Evolutionary conservation across 2,329 filamentous ascomycete genomes (phyloP).

Genomic region (Chaetomiaceae sp.): DNA sequence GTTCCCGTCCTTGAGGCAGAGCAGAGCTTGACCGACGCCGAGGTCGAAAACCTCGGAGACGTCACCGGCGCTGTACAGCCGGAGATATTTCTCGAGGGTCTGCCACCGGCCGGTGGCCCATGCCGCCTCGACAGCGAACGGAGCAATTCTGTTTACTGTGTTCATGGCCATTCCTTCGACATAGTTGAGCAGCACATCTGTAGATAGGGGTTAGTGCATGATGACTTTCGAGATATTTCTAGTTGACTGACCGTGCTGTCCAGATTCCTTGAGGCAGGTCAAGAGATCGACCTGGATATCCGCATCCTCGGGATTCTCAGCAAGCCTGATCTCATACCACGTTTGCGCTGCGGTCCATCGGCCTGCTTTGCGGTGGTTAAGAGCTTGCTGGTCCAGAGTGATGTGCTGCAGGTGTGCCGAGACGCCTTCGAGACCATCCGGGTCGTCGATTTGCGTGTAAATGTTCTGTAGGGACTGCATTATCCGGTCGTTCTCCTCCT

Average conservation of each 20-base stretch:
- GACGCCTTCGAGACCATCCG: constrained; percentile 92
- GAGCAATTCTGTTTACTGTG: constrained; percentile 61
- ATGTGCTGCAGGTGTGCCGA: constrained; percentile 80
- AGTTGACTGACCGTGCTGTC: constrained; percentile 71
- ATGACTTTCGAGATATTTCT: neutral
- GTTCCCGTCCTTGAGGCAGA: constrained; percentile 53
- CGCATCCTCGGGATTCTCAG: constrained; percentile 69
- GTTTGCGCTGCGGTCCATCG: constrained; percentile 93
- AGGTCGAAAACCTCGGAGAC: constrained; percentile 71
- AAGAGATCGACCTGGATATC: constrained; percentile 80
- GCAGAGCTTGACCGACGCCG: constrained; percentile 65
- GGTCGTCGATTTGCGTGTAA: constrained; percentile 96
- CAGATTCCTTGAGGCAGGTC: constrained; percentile 88
- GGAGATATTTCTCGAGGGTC: constrained; percentile 64
- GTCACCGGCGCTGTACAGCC: constrained; percentile 47
- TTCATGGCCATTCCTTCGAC: constrained; percentile 66
- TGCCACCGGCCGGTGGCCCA: constrained; percentile 86
- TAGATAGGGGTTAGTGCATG: neutral
- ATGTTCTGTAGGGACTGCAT: constrained; percentile 83
- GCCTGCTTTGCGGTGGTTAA: constrained; percentile 89
- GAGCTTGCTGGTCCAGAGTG: constrained; percentile 88
- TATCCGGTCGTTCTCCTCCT: constrained; percentile 57
- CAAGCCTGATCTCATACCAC: constrained; percentile 92
- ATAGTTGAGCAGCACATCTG: constrained; percentile 81
- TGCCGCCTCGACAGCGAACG: constrained; percentile 84